Percentiles rank a stretch among this genome's conserved stretches.
Conservation (phyloP, 768 basidiomycete species). For the Lactarius hatsudake region DNA sequence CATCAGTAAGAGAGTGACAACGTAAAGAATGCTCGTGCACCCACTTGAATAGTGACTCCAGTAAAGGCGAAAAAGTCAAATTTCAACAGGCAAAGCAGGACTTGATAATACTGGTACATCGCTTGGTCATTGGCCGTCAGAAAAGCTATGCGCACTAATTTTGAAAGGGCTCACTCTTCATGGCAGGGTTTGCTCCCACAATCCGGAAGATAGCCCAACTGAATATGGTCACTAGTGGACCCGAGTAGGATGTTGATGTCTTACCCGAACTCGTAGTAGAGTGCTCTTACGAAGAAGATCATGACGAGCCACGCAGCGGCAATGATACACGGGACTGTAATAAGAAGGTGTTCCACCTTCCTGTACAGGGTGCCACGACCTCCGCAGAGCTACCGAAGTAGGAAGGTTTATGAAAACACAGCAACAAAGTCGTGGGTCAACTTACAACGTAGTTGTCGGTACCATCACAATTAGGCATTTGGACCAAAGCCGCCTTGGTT, state of each 20-base stretch:
- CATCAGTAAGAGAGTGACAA: background rate
- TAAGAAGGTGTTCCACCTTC: conserved; percentile 61
- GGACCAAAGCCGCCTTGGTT: conserved; percentile 60
- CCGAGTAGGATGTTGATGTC: conserved; percentile 28
- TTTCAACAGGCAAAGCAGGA: conserved; percentile 83
- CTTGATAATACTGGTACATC: conserved; percentile 88
- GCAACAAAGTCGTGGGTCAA: conserved; percentile 1
- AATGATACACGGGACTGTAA: conserved; percentile 71
- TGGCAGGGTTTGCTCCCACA: conserved; percentile 79
- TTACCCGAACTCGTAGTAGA: conserved; percentile 83
- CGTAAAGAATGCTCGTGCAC: conserved; percentile 19
- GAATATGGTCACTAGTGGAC: background rate
- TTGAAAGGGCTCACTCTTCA: conserved; percentile 59
- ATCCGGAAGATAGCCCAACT: conserved; percentile 93
- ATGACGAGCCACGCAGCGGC: conserved; percentile 62
- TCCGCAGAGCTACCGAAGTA: conserved; percentile 41
- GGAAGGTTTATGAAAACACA: background rate
- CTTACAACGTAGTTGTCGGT: conserved; percentile 41
- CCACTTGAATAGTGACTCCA: conserved; percentile 85
- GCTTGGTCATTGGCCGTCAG: conserved; percentile 41
- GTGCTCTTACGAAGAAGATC: conserved; percentile 63
- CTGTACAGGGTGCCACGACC: conserved; percentile 57
- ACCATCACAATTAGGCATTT: conserved; percentile 36
- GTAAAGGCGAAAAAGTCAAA: conserved; percentile 88
- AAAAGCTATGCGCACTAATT: conserved; percentile 6